Evolutionary conservation across 1,284 basidiomycete genomes (phyloP), one percentile per base, ranked within the genome.

Genomic region (Xanthoconium separans): DNA sequence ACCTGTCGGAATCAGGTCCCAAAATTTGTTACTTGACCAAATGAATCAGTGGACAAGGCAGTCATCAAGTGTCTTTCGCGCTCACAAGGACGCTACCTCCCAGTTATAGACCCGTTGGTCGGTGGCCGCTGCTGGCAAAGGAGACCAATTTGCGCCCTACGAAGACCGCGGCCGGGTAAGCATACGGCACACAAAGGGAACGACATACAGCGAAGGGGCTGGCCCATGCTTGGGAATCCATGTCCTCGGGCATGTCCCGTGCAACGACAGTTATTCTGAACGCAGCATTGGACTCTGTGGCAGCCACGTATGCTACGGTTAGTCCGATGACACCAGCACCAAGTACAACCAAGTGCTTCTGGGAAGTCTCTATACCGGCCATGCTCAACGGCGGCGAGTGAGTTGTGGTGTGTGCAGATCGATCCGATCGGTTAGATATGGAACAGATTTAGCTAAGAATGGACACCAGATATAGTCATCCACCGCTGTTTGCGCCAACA

Each of bases 111-210:
- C 66, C 43, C 72, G 68, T 49, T 61, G 68, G 47, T 77, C 70
- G 40, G 67, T 72, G 22, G 66, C 63, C 10, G 73, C 76, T 54
- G 82, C 80, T 2, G 84, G 81, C 58, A 83, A 79, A 5, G 85
- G 83, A 16, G 79, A 79, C 84, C 84, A 88, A 66, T 85, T 84
- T 36, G 84, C 85, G 20, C 86, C 85, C 78, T 85, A 59, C 16
- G 1, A 36, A 12, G 30, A 34, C 34, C 43, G 2, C 24, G 37
- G 40, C 30, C 13, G 31, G 42, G 18, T 36, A 34, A n/a, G 36
- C n/a, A 16, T 37, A n/a, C 13, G 12, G 46, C 16, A 13, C 27
- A 50, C 31, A 30, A 36, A 22, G 34, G 49, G 36, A 50, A 50
- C 15, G 42, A 73, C 81, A 60, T 54, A 84, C 85, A 37, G 87